Evolutionary conservation across 331 rosid species (phyloP).

Genomic region (Stylosanthes scabra): DNA sequence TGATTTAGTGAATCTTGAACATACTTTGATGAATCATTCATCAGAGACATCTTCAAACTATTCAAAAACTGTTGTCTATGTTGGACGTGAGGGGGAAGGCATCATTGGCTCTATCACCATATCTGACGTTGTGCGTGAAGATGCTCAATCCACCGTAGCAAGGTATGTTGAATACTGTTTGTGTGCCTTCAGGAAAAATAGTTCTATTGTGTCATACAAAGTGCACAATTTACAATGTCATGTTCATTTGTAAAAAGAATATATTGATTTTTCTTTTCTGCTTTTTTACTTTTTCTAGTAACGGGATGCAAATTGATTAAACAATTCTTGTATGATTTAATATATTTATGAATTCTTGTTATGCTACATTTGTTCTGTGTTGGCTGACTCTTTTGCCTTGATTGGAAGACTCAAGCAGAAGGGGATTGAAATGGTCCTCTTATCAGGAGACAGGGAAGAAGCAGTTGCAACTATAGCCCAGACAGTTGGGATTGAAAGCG

Average conservation of each 20-base stretch:
- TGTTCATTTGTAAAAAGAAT: conserved; percentile 13
- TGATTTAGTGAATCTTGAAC: conserved; percentile 64
- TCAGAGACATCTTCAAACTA: conserved; percentile 56
- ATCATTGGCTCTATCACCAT: conserved; percentile 85
- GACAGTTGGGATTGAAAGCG: conserved; percentile 76
- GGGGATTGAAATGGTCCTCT: conserved; percentile 82
- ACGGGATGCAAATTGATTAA: conserved; percentile 3
- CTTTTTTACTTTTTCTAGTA: conserved; percentile 16
- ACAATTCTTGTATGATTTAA: conserved; percentile 1
- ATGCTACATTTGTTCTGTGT: conserved; percentile 26
- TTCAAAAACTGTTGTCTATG: conserved; percentile 88
- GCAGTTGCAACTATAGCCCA: conserved; percentile 96
- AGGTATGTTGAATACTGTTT: conserved; percentile 52
- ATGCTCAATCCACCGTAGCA: conserved; percentile 72
- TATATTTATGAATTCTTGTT: not conserved
- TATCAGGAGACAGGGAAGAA: conserved; percentile 99
- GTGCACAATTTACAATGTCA: not conserved
- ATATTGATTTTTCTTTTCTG: conserved; percentile 8
- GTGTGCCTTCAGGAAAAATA: conserved; percentile 10
- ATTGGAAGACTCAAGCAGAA: conserved; percentile 83
- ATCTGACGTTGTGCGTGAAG: conserved; percentile 87
- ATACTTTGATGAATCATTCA: conserved; percentile 57
- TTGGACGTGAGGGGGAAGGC: conserved; percentile 97
- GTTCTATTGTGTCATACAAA: not conserved
- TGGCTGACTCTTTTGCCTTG: conserved; percentile 49